These are phyloP conservation scores for Cladosporium colombiae DNA, from an alignment of 2,329 filamentous ascomycete genomes.

Conservation along the genomic window DNA sequence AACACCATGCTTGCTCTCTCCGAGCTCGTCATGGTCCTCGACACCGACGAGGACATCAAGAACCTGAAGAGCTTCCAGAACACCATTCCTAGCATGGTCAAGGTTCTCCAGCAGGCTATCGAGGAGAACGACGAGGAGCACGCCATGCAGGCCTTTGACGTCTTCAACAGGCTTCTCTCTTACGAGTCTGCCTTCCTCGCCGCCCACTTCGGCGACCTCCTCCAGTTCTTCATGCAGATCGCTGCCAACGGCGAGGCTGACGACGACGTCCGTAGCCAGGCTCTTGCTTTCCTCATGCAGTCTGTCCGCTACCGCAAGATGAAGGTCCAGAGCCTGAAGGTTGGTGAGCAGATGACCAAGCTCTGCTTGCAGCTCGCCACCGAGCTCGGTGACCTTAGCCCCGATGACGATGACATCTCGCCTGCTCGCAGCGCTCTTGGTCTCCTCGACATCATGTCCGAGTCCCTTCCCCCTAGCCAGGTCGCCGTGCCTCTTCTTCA, in stretches of 20 bases:
- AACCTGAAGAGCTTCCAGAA: slow-evolving; percentile 74
- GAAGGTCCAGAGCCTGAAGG: slow-evolving; percentile 87
- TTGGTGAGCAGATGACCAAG: slow-evolving; percentile 83
- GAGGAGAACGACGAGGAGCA: slow-evolving; percentile 75
- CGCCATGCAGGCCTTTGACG: slow-evolving; percentile 87
- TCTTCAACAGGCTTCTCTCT: slow-evolving; percentile 91
- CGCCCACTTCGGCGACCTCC: slow-evolving; percentile 82
- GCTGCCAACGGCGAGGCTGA: slow-evolving; percentile 73
- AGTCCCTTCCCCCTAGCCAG: slow-evolving; percentile 86
- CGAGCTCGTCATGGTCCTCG: slow-evolving; percentile 81
- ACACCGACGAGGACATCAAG: slow-evolving; percentile 79
- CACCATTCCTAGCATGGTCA: slow-evolving; percentile 84
- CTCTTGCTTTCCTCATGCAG: slow-evolving; percentile 91
- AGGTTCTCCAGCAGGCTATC: slow-evolving; percentile 81
- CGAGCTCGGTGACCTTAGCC: slow-evolving; percentile 73
- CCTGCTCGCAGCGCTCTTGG: slow-evolving; percentile 82
- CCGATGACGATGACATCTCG: slow-evolving; percentile 80
- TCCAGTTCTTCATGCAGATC: slow-evolving; percentile 92
- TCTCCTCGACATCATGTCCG: slow-evolving; percentile 84
- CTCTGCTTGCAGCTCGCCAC: slow-evolving; percentile 87
- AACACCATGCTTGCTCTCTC: slow-evolving; percentile 92
- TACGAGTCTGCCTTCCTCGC: slow-evolving; percentile 84
- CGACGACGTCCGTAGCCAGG: slow-evolving; percentile 85
- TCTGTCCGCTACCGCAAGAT: slow-evolving; percentile 88
- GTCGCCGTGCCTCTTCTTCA: slow-evolving; percentile 91